These are phyloP conservation scores for Drechslerella dactyloides DNA, from an alignment of 2,329 filamentous ascomycete species.

Conservation along the genomic window DNA sequence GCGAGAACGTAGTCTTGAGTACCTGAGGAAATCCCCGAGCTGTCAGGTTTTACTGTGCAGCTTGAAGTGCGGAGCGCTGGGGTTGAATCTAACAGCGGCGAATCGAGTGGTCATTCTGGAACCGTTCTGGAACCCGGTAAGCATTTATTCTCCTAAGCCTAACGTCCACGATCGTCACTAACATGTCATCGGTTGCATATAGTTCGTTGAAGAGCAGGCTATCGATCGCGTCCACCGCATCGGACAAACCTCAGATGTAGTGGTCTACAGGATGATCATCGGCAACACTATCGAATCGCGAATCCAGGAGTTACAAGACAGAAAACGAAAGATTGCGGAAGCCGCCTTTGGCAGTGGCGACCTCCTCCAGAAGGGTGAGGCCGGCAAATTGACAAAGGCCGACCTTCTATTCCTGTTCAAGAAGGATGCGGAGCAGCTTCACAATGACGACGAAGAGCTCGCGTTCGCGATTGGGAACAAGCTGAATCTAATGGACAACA, in stretches of 20 bases:
- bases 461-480: constrained; percentile 40
- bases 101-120: constrained; percentile 93
- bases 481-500: constrained; percentile 41
- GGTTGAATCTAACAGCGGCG: constrained; percentile 91
- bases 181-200: constrained; percentile 48
- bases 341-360: constrained; percentile 81
- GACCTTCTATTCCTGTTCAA: constrained; percentile 92
- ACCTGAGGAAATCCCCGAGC: constrained; percentile 68
- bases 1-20: constrained; percentile 82
- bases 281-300: constrained; percentile 86
- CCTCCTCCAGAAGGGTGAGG: constrained; percentile 66
- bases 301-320: constrained; percentile 91
- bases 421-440: constrained; percentile 66
- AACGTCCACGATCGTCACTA: not conserved
- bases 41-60: constrained; percentile 83
- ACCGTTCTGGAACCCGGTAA: constrained; percentile 95
- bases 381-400: constrained; percentile 84
- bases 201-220: constrained; percentile 98
- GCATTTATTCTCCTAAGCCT: constrained; percentile 55
- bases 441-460: constrained; percentile 47
- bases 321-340: constrained; percentile 89
- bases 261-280: constrained; percentile 93
- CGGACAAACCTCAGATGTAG: constrained; percentile 91
- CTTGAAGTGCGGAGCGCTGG: constrained; percentile 89
- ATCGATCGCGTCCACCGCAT: constrained; percentile 98